A percentile compares a stretch with the other conserved stretches of the same genome.
These are phyloP conservation scores for Lodderomyces oxycetoniae DNA, from an alignment of 1,139 yeast genomes.

Conservation along the genomic window DNA sequence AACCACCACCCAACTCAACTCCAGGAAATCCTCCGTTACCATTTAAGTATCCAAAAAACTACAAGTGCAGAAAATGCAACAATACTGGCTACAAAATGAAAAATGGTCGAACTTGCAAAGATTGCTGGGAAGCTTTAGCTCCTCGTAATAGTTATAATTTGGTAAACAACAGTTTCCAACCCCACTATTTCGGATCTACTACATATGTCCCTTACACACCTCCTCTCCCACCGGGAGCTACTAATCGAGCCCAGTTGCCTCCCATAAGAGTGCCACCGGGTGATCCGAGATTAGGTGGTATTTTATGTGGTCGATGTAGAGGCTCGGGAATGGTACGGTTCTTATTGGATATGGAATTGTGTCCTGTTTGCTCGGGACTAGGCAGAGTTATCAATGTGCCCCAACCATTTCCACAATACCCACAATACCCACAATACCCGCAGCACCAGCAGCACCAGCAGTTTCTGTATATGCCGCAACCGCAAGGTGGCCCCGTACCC, in stretches of 20 bases:
- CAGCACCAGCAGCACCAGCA: too few relatives aligned
- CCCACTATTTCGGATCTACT: conserved; percentile 16
- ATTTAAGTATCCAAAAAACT: conserved; percentile 43
- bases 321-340: conserved; percentile 60
- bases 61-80: conserved; percentile 36
- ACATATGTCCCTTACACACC: conserved; percentile 14
- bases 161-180: conserved; percentile 7
- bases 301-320: conserved; percentile 70
- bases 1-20: conserved; percentile 1
- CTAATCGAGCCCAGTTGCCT: too few relatives aligned
- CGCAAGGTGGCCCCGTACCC: too few relatives aligned
- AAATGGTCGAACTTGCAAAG: conserved; percentile 63
- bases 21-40: conserved; percentile 45
- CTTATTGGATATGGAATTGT: conserved; percentile 48
- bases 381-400: conserved; percentile 43
- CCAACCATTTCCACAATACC: conserved; percentile 9
- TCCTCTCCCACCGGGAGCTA: conserved; percentile 9
- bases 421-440: conserved; percentile 9
- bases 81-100: conserved; percentile 39
- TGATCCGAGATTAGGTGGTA: conserved; percentile 80
- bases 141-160: conserved; percentile 27
- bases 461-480: too few relatives aligned
- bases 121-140: conserved; percentile 67
- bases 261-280: conserved; percentile 61
- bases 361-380: conserved; percentile 61